Evolutionary conservation across 2,329 filamentous ascomycete genomes (phyloP).

Genomic region (Neofusicoccum sp.): DNA sequence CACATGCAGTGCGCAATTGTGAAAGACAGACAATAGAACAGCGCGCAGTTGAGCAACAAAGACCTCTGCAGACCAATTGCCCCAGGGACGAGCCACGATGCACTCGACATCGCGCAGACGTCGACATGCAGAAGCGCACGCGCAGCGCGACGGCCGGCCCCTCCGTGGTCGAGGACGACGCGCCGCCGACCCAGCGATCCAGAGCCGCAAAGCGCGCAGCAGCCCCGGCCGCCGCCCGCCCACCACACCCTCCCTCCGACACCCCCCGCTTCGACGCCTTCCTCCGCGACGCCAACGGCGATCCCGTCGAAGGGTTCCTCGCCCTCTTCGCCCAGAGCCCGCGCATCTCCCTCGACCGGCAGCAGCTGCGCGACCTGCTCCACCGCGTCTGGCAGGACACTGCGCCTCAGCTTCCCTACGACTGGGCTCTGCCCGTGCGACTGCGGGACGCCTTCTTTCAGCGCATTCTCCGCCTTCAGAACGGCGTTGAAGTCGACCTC

Average conservation of each 20-base stretch:
- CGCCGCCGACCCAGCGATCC: neutral
- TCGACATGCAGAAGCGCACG: neutral
- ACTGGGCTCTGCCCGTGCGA: neutral
- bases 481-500: neutral
- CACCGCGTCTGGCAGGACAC: neutral
- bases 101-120: neutral
- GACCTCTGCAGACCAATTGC: neutral
- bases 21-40: neutral
- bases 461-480: neutral
- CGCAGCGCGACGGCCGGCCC: neutral
- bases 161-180: neutral
- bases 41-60: neutral
- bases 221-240: neutral
- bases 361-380: neutral
- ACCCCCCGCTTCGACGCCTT: neutral
- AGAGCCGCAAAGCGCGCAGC: neutral
- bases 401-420: slow-evolving; percentile 4
- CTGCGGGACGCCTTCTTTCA: neutral
- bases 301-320: neutral
- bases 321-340: neutral
- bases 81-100: neutral
- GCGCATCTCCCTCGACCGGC: neutral
- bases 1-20: neutral
- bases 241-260: neutral
- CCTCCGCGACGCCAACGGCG: slow-evolving; percentile 1